Evolutionary conservation across 2,329 filamentous ascomycete genomes (phyloP).

Genomic region (Tolypocladium pustulatum): DNA sequence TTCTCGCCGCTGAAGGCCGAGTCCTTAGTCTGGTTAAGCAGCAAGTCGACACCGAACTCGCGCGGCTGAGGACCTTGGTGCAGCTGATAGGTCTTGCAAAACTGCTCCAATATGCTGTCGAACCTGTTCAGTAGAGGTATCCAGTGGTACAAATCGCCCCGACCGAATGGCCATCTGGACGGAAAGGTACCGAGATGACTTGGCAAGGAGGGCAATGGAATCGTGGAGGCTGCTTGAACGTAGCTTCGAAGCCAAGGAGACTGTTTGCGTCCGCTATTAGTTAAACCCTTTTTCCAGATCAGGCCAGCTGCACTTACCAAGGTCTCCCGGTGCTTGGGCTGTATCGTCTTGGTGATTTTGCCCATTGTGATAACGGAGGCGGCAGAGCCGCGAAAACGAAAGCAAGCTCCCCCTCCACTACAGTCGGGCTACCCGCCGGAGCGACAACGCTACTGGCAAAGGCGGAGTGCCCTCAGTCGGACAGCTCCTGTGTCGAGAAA

Average conservation of each 20-base stretch:
- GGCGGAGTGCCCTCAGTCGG: slow-evolving; percentile 21
- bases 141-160: slow-evolving; percentile 97
- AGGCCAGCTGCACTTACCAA: slow-evolving; percentile 35
- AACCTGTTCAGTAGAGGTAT: slow-evolving; percentile 90
- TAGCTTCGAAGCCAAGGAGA: slow-evolving; percentile 82
- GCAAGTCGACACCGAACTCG: slow-evolving; percentile 58
- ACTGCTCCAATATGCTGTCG: slow-evolving; percentile 74
- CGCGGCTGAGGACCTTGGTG: slow-evolving; percentile 69
- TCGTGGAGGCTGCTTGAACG: slow-evolving; percentile 57
- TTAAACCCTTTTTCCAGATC: not conserved
- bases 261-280: slow-evolving; percentile 30
- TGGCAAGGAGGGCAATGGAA: slow-evolving; percentile 67
- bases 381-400: slow-evolving; percentile 44
- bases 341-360: slow-evolving; percentile 58
- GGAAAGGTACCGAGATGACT: slow-evolving; percentile 71
- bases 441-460: slow-evolving; percentile 26
- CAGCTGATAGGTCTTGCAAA: slow-evolving; percentile 72
- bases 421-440: slow-evolving; percentile 26
- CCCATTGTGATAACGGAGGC: slow-evolving; percentile 51
- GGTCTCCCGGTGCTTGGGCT: slow-evolving; percentile 56
- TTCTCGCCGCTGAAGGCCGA: slow-evolving; percentile 38
- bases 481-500: slow-evolving; percentile 15
- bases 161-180: slow-evolving; percentile 84
- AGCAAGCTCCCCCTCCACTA: slow-evolving; percentile 48
- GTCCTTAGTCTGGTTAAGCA: slow-evolving; percentile 47